phyloP scores from a whole-genome alignment of 768 basidiomycete species.

The Lentinus tigrinus region DNA sequence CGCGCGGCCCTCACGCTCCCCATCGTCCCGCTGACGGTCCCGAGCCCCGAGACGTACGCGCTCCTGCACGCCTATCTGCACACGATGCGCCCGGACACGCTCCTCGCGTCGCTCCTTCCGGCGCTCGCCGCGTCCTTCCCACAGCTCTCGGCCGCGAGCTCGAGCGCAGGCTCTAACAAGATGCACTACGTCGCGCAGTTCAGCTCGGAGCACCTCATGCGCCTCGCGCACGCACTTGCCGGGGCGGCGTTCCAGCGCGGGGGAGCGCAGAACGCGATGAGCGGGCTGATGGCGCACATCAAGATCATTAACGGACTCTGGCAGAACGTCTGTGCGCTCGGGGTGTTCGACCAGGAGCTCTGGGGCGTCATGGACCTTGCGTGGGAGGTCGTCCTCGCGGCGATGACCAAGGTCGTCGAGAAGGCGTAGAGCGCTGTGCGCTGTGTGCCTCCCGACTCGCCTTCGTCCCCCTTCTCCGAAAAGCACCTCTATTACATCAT shows the following conservation, averaged over 20 bases:
- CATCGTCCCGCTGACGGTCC: conserved; percentile 60
- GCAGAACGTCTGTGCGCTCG: conserved; percentile 49
- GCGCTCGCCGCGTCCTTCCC: conserved; percentile 24
- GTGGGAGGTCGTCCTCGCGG: conserved; percentile 46
- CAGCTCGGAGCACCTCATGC: conserved; percentile 22
- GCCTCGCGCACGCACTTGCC: conserved; percentile 28
- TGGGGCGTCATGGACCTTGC: conserved; percentile 49
- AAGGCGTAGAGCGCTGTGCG: conserved; percentile 12
- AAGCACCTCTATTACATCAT: not conserved
- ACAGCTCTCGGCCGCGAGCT: conserved; percentile 7
- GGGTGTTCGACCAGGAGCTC: conserved; percentile 46
- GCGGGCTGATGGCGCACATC: conserved; percentile 36
- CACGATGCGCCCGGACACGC: conserved; percentile 48
- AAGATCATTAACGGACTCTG: conserved; percentile 45
- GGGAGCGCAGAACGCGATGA: conserved; percentile 27
- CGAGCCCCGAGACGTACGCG: conserved; percentile 60
- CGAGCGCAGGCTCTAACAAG: conserved; percentile 10
- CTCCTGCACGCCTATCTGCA: conserved; percentile 66
- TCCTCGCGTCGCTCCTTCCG: conserved; percentile 51
- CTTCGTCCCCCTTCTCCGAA: not conserved
- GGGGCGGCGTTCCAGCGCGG: conserved; percentile 21
- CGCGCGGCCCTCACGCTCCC: conserved; percentile 44
- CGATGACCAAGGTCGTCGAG: conserved; percentile 33
- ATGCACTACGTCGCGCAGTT: conserved; percentile 25
- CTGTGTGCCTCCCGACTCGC: not conserved